Evolutionary conservation across 495 filamentous ascomycete genomes (phyloP).

Genomic region (Aspergillus panamensis): DNA sequence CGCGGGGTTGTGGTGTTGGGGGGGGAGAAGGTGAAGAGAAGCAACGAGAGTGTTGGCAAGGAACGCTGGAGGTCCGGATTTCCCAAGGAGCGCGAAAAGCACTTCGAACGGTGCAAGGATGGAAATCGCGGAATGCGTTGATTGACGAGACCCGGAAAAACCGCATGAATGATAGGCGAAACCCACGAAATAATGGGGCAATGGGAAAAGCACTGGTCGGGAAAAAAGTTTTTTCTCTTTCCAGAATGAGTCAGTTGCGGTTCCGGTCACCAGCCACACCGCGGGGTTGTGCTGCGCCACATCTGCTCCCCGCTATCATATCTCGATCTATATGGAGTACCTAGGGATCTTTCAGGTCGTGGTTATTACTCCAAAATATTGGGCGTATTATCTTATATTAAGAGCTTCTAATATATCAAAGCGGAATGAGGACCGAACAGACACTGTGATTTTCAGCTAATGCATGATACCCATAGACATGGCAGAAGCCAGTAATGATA

Average conservation of each 20-base stretch:
- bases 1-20: background rate
- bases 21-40: background rate
- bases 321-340: background rate
- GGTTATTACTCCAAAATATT: background rate
- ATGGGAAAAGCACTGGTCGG: background rate
- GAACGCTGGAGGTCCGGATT: conserved; percentile 10
- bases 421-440: background rate
- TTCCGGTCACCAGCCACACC: conserved; percentile 2
- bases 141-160: conserved; percentile 18
- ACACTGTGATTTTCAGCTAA: background rate
- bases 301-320: background rate
- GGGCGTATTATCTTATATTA: background rate
- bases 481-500: background rate
- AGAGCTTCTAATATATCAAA: no score
- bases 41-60: conserved; percentile 6
- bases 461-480: background rate
- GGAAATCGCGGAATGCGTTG: conserved; percentile 10
- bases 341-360: no score
- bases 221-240: conserved; percentile 18
- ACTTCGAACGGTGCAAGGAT: conserved; percentile 10
- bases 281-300: conserved; percentile 5
- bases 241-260: conserved; percentile 10
- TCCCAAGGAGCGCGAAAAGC: conserved; percentile 11
- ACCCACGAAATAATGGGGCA: conserved; percentile 13
- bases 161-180: conserved; percentile 18